Percentiles rank a stretch among this genome's conserved stretches.
Conservation (phyloP, 2,329 filamentous ascomycete species). For the Leptographium flavum region DNA sequence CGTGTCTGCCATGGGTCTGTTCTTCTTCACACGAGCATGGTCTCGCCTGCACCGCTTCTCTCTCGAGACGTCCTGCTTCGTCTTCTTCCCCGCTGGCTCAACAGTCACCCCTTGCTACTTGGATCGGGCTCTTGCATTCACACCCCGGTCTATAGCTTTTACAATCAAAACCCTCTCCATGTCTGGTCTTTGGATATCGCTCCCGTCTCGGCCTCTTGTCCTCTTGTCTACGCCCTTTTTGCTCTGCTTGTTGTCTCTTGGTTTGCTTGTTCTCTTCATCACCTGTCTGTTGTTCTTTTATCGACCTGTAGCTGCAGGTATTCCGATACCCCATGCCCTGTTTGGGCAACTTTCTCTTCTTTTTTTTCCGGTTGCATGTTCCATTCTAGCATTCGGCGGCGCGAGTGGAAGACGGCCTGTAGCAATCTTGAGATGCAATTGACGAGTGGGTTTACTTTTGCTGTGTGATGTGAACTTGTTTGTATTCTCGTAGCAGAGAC, state of each 20-base stretch:
- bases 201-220: not conserved
- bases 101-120: not conserved
- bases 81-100: not conserved
- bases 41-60: not conserved
- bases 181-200: not conserved
- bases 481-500: too few relatives aligned
- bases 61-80: not conserved
- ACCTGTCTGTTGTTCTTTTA: not conserved
- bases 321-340: slow-evolving; percentile 7
- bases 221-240: not conserved
- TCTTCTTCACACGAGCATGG: not conserved
- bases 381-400: slow-evolving; percentile 1
- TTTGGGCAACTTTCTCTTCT: not conserved
- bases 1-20: not conserved
- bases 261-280: not conserved
- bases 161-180: not conserved
- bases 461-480: not conserved
- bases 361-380: not conserved
- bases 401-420: slow-evolving; percentile 2
- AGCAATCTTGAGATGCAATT: not conserved
- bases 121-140: not conserved
- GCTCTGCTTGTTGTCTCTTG: not conserved
- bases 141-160: not conserved
- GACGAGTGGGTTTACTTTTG: not conserved
- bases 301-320: not conserved